Percentiles rank a stretch among this genome's conserved stretches.
phyloP scores from a whole-genome alignment of 805 yeast genomes.

The Cyberlindnera subsufficiens region DNA sequence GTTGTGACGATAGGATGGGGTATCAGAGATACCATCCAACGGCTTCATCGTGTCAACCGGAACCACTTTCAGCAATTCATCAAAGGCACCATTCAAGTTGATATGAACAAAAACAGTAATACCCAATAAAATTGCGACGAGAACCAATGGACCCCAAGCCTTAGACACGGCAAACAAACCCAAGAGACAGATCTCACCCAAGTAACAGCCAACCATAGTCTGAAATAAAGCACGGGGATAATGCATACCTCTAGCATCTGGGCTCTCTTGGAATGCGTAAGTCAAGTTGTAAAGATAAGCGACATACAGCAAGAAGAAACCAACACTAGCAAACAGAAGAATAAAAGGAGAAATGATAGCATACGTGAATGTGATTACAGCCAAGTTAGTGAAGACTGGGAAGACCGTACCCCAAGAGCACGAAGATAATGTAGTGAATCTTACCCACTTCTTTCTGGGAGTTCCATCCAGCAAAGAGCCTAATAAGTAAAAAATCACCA shows the following conservation, averaged over 20 bases:
- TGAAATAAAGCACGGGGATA: constrained; percentile 89
- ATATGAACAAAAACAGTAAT: constrained; percentile 66
- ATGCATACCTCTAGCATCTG: constrained; percentile 75
- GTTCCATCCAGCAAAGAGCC: constrained; percentile 56
- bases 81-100: constrained; percentile 61
- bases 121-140: constrained; percentile 61
- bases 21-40: constrained; percentile 60
- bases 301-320: constrained; percentile 67
- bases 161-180: constrained; percentile 87
- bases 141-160: constrained; percentile 90
- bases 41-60: constrained; percentile 76
- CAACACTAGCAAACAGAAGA: constrained; percentile 62
- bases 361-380: constrained; percentile 62
- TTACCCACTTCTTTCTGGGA: constrained; percentile 58
- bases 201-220: constrained; percentile 79
- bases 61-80: constrained; percentile 46
- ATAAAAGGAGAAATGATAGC: constrained; percentile 79
- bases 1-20: constrained; percentile 43
- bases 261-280: constrained; percentile 60
- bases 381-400: constrained; percentile 71
- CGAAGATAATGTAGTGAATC: constrained; percentile 49
- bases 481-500: constrained; percentile 53
- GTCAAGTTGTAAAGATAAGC: constrained; percentile 75
- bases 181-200: constrained; percentile 80
- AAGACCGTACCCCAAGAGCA: constrained; percentile 71